Base-by-base conservation (phyloP, 495 filamentous ascomycete genomes). In the Jackrogersella multiformis region DNA sequence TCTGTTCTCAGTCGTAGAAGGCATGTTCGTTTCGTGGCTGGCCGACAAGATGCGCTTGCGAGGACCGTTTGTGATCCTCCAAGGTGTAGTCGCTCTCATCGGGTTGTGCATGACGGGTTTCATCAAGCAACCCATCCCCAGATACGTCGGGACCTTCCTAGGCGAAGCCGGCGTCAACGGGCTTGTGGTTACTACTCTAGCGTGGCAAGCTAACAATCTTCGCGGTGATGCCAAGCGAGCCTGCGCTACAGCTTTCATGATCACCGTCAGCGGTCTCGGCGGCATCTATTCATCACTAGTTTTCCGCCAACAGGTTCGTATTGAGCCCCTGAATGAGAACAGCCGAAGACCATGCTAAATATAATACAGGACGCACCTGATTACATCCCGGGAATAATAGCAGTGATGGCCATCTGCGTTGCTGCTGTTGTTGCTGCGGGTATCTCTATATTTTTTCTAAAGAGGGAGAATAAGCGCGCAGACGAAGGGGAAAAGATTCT, bases 141-240 rank as follows among this genome's bases (percentile, higher is more conserved):
- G 82, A 36, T 89, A 88, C 66, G 76, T 85, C 30, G 87, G 87
- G 15, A 81, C 85, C 15, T 89, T 89, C 71, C 68, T 90, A 30
- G 81, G 81, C 6, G 77, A 83, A 7, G 80, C 83, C 0, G 84
- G 84, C 1, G 75, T 78, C 16, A 87, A 86, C 56, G 79, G 81
- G 5, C 87, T 87, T 38, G 79, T 88, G 28, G 87, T 82, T 0
- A 72, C 78, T 2, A 75, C 76, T 5, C 76, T 90, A 71, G 82
- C 87, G 0, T 89, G 87, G 68, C 87, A 89, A 59, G 83, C 84
- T 21, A 89, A 88, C 68, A 89, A 89, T 68, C 81, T 89, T 60
- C 82, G 85, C n/a, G 87, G 84, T 4, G 85, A 88, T 58, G 88
- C 85, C 75, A 88, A 83, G 35, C 80, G 87, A 73, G 78, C 77